Evolutionary conservation across 2,329 filamentous ascomycete species (phyloP).

Genomic region (Intubia oerlemansii): DNA sequence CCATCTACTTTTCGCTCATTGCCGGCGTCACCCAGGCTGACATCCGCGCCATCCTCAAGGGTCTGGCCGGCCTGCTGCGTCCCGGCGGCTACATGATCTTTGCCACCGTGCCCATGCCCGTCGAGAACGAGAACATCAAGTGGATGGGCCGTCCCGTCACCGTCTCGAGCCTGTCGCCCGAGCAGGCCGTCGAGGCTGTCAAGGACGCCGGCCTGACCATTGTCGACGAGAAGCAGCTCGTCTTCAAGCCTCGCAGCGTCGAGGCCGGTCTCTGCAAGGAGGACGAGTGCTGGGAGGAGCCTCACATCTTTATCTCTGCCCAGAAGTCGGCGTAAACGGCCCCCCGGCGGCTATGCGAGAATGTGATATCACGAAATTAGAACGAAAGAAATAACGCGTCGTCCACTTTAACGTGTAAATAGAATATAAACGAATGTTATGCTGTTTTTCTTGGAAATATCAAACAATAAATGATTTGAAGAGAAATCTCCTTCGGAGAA

Average conservation of each 20-base stretch:
- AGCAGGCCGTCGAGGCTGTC: slow-evolving; percentile 8
- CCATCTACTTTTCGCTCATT: slow-evolving; percentile 11
- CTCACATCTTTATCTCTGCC: slow-evolving; percentile 12
- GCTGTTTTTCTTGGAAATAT: too few species aligned
- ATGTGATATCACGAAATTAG: too few species aligned
- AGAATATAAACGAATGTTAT: background rate
- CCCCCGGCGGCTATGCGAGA: too few species aligned
- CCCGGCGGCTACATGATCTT: slow-evolving; percentile 19
- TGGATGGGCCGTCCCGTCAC: slow-evolving; percentile 11
- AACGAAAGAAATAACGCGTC: too few species aligned
- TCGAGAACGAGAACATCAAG: slow-evolving; percentile 7
- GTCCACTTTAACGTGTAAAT: background rate
- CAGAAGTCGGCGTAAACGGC: too few species aligned
- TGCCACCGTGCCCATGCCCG: slow-evolving; percentile 13
- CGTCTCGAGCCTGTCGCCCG: slow-evolving; percentile 10
- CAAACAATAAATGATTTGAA: too few species aligned
- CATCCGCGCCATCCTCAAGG: slow-evolving; percentile 8
- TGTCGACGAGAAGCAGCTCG: slow-evolving; percentile 4
- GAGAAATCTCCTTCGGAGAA: too few species aligned
- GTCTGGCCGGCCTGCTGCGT: slow-evolving; percentile 13
- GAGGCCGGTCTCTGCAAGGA: slow-evolving; percentile 10
- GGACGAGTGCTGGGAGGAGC: slow-evolving; percentile 12
- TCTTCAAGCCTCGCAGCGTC: slow-evolving; percentile 8
- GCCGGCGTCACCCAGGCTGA: slow-evolving; percentile 10
- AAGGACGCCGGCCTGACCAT: slow-evolving; percentile 8